phyloP scores from a whole-genome alignment of 768 basidiomycete species.

The Coprinopsis sp. region DNA sequence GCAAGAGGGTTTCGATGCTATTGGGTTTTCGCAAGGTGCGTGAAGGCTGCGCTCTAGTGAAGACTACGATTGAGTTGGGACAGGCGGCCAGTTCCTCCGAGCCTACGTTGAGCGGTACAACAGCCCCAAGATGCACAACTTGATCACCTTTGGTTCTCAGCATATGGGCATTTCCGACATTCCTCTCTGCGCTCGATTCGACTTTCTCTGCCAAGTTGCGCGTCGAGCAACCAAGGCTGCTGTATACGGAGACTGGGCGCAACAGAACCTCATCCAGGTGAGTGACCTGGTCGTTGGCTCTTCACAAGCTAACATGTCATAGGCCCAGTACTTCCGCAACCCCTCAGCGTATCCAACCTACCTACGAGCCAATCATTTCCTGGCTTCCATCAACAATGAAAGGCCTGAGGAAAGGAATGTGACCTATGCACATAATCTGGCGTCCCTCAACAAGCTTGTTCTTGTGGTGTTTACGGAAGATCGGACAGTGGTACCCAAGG shows the following conservation, averaged over 20 bases:
- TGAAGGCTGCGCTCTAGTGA: no score
- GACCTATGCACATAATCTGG: slow-evolving; percentile 58
- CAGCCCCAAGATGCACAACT: slow-evolving; percentile 66
- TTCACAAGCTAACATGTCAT: not conserved
- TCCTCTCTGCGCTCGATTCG: slow-evolving; percentile 57
- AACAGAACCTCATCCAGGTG: slow-evolving; percentile 71
- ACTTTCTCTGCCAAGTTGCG: slow-evolving; percentile 67
- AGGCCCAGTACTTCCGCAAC: slow-evolving; percentile 90
- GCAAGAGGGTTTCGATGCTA: slow-evolving; percentile 70
- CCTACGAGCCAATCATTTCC: slow-evolving; percentile 57
- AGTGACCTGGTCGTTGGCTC: slow-evolving; percentile 6
- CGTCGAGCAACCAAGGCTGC: slow-evolving; percentile 55
- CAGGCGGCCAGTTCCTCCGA: slow-evolving; percentile 83
- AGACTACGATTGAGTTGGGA: no score
- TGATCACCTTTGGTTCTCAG: slow-evolving; percentile 84
- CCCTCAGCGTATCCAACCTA: slow-evolving; percentile 55
- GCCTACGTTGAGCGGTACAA: slow-evolving; percentile 79
- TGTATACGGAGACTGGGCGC: slow-evolving; percentile 74
- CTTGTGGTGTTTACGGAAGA: slow-evolving; percentile 73
- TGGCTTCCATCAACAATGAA: slow-evolving; percentile 80
- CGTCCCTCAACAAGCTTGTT: slow-evolving; percentile 59
- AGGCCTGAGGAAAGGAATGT: slow-evolving; percentile 44
- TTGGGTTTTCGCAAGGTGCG: slow-evolving; percentile 87
- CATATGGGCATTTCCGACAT: slow-evolving; percentile 85
- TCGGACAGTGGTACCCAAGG: slow-evolving; percentile 76